phyloP scores from a whole-genome alignment of 176 grass and related monocot genomes.

The Eleusine indica region DNA sequence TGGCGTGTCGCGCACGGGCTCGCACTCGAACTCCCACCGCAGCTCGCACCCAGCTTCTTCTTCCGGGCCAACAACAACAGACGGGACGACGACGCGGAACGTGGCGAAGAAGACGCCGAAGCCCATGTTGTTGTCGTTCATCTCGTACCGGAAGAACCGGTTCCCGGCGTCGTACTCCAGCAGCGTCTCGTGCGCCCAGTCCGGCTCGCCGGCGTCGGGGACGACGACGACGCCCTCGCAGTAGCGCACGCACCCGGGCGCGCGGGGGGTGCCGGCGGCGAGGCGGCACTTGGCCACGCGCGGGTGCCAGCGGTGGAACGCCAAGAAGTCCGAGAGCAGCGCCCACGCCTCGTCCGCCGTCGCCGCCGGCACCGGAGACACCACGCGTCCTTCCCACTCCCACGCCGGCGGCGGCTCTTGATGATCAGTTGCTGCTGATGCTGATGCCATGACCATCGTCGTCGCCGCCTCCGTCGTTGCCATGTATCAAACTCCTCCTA shows the following conservation, averaged over 20 bases:
- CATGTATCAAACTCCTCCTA: background rate
- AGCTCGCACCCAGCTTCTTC: constrained; percentile 30
- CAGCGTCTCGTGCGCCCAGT: constrained; percentile 89
- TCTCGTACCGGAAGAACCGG: constrained; percentile 81
- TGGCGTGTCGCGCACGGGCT: constrained; percentile 51
- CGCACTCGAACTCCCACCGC: constrained; percentile 62
- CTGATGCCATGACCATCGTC: too few relatives aligned
- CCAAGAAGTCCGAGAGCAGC: constrained; percentile 76
- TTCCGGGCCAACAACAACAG: too few relatives aligned
- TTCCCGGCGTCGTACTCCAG: constrained; percentile 53
- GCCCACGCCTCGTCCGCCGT: constrained; percentile 67
- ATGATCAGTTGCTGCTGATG: background rate
- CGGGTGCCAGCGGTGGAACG: constrained; percentile 78
- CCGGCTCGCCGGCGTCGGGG: background rate
- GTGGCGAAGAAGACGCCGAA: constrained; percentile 64
- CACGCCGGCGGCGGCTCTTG: background rate
- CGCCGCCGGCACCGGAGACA: constrained; percentile 37
- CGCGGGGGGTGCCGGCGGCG: constrained; percentile 35
- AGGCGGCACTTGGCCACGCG: constrained; percentile 55
- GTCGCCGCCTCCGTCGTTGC: background rate
- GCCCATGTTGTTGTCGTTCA: constrained; percentile 92
- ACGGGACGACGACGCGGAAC: constrained; percentile 45
- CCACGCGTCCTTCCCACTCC: constrained; percentile 65
- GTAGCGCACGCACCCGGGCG: constrained; percentile 67
- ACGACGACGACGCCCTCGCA: constrained; percentile 48